Evolutionary conservation across 176 grass and related monocot species (phyloP), one percentile per base, ranked within the genome.

Genomic region (Chrysopogon serrulatus): DNA sequence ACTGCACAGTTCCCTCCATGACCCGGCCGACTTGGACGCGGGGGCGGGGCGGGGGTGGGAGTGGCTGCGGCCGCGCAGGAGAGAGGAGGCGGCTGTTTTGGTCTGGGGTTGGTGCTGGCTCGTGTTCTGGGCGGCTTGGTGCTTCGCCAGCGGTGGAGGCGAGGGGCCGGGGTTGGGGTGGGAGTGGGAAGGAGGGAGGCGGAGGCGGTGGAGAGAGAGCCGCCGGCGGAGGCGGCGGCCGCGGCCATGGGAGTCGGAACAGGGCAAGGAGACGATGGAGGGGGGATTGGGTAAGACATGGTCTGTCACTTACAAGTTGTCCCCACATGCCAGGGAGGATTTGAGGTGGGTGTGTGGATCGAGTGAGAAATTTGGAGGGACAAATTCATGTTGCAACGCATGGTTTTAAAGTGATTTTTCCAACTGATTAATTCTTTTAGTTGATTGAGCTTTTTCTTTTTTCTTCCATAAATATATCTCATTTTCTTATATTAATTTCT

Each of bases 1-100:
- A 84, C 78, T 94, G 86, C 65, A 94, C 17, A 94, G 12, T 54
- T 94, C 90, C 74, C 66, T 91, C 95, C 90, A 98, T 1, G 87
- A 81, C 28, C n/a, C 71, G 1, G 4, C 18, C 39, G 39, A 8
- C 51, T 61, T 80, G 47, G 19, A n/a, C 71, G 48, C 28, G 23
- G 68, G 7, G 11, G 66, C 35, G 3, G 15, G 24, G 57, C 6
- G 33, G 69, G 14, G 43, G 27, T 10, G 27, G 75, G 10, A 21
- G 74, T n/a, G 26, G 68, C 27, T 40, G 65, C 39, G 65, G 74
- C 70, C 47, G 71, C 28, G 49, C 87, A 76, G 71, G 23, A 69
- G 51, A 89, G 54, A 67, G 40, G 40, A 19, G 3, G 44, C 9
- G 16, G 68, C 48, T 48, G 75, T 31, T 48, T 81, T 26, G 37